These are phyloP conservation scores for Casaregolazyma lundiana DNA, from an alignment of 1,139 yeast species.

Conservation along the genomic window DNA sequence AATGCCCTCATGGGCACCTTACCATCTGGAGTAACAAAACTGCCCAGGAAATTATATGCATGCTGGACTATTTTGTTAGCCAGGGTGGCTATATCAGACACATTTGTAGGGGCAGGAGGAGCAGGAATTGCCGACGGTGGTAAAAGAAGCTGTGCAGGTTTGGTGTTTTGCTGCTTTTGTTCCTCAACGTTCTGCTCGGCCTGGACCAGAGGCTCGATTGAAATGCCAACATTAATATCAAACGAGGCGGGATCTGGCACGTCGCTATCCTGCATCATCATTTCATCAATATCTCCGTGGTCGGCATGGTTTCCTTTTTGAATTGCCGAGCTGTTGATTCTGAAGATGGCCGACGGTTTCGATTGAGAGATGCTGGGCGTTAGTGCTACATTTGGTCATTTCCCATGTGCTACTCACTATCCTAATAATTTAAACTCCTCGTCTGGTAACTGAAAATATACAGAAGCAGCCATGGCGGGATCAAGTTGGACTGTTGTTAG, in stretches of 20 bases:
- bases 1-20: constrained; percentile 84
- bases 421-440: constrained; percentile 79
- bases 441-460: constrained; percentile 80
- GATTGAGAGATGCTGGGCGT: constrained; percentile 48
- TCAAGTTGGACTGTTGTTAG: constrained; percentile 50
- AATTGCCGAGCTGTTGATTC: constrained; percentile 47
- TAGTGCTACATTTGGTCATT: not conserved
- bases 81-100: constrained; percentile 40
- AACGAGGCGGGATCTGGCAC: constrained; percentile 18
- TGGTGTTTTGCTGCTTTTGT: constrained; percentile 23
- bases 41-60: constrained; percentile 84
- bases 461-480: constrained; percentile 69
- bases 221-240: constrained; percentile 70
- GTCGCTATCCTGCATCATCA: constrained; percentile 30
- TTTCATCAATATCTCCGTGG: constrained; percentile 34
- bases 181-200: constrained; percentile 50
- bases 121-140: constrained; percentile 23
- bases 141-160: constrained; percentile 8
- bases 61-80: constrained; percentile 88
- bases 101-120: constrained; percentile 24
- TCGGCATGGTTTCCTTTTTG: constrained; percentile 26
- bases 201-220: constrained; percentile 68
- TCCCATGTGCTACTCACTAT: constrained; percentile 25
- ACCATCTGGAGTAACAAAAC: constrained; percentile 73
- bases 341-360: constrained; percentile 91